Evolutionary conservation across 352 stramenopile genomes (phyloP), one percentile per base, ranked within the genome.

Genomic region (Elongisporangium anandrum): DNA sequence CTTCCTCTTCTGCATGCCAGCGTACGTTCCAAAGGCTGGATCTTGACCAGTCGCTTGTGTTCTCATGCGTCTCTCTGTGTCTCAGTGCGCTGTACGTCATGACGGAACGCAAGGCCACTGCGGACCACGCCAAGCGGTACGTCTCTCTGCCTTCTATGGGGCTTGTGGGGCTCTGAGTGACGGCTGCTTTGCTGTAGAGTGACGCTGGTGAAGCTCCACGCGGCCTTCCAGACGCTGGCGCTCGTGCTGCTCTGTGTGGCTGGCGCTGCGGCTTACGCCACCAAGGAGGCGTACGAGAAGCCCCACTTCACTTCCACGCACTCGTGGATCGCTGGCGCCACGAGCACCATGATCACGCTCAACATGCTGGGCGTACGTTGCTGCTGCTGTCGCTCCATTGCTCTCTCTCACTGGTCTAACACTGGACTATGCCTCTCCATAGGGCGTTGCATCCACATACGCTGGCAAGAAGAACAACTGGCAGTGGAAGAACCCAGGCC

Each of bases 241-340:
- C 74, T 90, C 57, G 22, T 79, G 20, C 54, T 72, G 21, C 77
- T 90, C 54, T 68, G 52, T 26, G 56, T 26, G 1, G 81, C 70
- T 9, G 81, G 81, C 22, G 61, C 64, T 10, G 70, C 68, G 3
- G 75, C 72, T 3, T 90, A 73, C 61, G 57, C 83, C 63, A 83
- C 72, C 61, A 90, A 90, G 63, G 77, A 87, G 20, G 64, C 73
- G 24, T 69, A 65, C 47, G 70, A 65, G 39, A 90, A 88, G 59
- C 64, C 79, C 12, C 81, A 90, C 55, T 87, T 90, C 52, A 84
- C 75, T 50, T 85, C 76, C 17, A 79, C 70, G n/a, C 81, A 90
- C 69, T 90, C 81, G 61, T 90, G 81, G 81, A 53, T 87, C n/a
- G 78, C 78, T 0, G 75, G 60, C 4, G 66, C 23, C 16, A 85